Conservation (phyloP, 1,284 basidiomycete species). For the Cutaneotrichosporon curvatum region DNA sequence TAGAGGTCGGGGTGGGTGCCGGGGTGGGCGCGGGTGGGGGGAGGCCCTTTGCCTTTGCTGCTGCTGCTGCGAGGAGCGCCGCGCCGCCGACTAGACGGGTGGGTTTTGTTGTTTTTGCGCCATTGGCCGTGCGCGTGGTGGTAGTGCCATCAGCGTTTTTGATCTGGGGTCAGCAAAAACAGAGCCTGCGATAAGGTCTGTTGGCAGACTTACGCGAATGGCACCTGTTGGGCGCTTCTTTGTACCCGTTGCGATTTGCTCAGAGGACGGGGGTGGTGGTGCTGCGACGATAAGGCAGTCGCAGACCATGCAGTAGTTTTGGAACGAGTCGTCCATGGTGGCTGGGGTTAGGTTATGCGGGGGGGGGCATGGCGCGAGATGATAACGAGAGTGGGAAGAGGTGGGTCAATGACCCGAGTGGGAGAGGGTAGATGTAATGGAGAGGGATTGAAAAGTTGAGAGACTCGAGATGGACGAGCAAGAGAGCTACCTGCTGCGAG, state of each 20-base stretch:
- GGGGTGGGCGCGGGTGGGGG: background rate
- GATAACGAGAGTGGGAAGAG: too few relatives aligned
- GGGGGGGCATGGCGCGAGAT: too few relatives aligned
- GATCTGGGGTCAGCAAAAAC: slow-evolving; percentile 22
- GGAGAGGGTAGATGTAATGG: background rate
- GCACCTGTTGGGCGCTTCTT: slow-evolving; percentile 32
- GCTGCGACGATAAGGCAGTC: slow-evolving; percentile 32
- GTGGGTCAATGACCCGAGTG: too few relatives aligned
- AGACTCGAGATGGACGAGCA: background rate
- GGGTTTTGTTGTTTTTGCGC: slow-evolving; percentile 34
- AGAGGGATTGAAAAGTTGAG: background rate
- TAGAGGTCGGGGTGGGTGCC: background rate
- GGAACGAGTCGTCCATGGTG: slow-evolving; percentile 25
- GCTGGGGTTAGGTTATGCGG: too few relatives aligned
- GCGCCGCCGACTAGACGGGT: slow-evolving; percentile 10
- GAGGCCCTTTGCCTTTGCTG: background rate
- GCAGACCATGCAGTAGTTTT: slow-evolving; percentile 41
- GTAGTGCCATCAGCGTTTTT: slow-evolving; percentile 41
- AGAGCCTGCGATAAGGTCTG: background rate
- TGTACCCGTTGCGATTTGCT: slow-evolving; percentile 9
- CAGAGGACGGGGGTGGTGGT: slow-evolving; percentile 18
- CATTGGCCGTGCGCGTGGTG: slow-evolving; percentile 38
- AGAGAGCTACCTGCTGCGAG: too few relatives aligned
- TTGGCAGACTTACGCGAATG: slow-evolving; percentile 40
- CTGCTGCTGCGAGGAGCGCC: background rate